Evolutionary conservation across 345 rosid species (phyloP), one percentile per base, ranked within the genome.

Genomic region (Luvunga scandens): DNA sequence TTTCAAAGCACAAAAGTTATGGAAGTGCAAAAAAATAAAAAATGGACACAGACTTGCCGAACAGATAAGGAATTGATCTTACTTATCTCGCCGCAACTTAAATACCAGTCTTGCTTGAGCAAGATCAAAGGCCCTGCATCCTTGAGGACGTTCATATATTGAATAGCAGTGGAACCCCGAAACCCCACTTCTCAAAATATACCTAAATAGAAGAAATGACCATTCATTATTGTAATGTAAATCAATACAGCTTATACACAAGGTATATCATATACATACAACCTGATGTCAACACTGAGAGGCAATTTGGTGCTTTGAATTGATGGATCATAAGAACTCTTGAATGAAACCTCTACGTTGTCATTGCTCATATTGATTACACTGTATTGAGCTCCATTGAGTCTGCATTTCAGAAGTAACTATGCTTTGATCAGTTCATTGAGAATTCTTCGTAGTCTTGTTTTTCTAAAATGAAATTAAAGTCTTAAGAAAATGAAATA

Each of bases 131-230:
- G 87, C 80, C 55, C 28, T 72, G 18, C 78, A 72, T 68, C 81
- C 83, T 34, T 65, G 81, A 13, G 75, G 83, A 16, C 69, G 84
- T 78, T 84, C 86, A 4, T 78, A 87, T 61, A 82, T 72, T 0
- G 85, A 77, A 30, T 84, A 79, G 81, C 81, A 78, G 73, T 79
- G 36, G 70, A 84, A 84, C 9, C 89, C 89, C n/a, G 89, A 82
- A 64, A 78, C 76, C 2, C 86, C 84, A 36, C 66, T 84, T 76
- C 71, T 84, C 73, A 87, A 19, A 21, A 87, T 71, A 81, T 84
- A 84, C 67, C 86, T 84, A 72, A 72, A 65, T 62, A 60, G 39
- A 24, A 60, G 69, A 77, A 28, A 10, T 24, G 50, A 28, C 2
- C 42, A 36, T 45, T 48, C 14, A 28, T 30, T 61, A 12, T 2